phyloP scores from a whole-genome alignment of 805 yeast genomes.

The Starmerella bombi region DNA sequence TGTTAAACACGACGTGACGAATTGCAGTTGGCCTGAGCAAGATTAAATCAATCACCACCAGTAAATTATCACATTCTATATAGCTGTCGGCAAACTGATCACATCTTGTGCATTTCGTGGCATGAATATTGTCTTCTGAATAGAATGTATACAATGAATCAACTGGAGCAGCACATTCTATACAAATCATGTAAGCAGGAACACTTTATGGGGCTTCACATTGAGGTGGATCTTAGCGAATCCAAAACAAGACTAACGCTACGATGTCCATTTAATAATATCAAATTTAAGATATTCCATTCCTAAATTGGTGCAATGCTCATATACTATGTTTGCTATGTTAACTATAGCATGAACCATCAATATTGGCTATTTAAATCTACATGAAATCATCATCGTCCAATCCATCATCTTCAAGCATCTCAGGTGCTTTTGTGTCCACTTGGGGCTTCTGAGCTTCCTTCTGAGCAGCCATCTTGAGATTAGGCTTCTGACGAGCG shows the following conservation, averaged over 20 bases:
- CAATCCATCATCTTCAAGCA: constrained; percentile 30
- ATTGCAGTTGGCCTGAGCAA: constrained; percentile 68
- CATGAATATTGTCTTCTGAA: constrained; percentile 63
- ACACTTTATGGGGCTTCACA: no score
- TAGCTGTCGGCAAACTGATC: constrained; percentile 72
- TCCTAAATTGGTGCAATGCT: no score
- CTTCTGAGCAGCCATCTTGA: constrained; percentile 43
- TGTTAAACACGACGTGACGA: constrained; percentile 72
- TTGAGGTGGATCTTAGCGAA: no score
- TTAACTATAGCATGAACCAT: no score
- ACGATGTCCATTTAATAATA: no score
- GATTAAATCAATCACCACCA: constrained; percentile 70
- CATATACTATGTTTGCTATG: no score
- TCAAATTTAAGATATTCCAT: no score
- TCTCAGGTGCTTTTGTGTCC: constrained; percentile 36
- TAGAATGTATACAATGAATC: constrained; percentile 55
- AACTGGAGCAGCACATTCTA: constrained; percentile 66
- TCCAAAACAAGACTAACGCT: no score
- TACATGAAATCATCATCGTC: constrained; percentile 35
- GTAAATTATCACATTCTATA: constrained; percentile 76
- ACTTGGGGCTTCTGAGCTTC: constrained; percentile 42
- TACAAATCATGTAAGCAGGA: constrained; percentile 85
- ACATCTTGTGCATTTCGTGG: constrained; percentile 65
- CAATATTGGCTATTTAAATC: background rate
- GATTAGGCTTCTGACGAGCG: constrained; percentile 88